Percentiles rank a stretch among this genome's conserved stretches.
phyloP scores from a whole-genome alignment of 1,284 basidiomycete species.

The Boletellus deceptivus region DNA sequence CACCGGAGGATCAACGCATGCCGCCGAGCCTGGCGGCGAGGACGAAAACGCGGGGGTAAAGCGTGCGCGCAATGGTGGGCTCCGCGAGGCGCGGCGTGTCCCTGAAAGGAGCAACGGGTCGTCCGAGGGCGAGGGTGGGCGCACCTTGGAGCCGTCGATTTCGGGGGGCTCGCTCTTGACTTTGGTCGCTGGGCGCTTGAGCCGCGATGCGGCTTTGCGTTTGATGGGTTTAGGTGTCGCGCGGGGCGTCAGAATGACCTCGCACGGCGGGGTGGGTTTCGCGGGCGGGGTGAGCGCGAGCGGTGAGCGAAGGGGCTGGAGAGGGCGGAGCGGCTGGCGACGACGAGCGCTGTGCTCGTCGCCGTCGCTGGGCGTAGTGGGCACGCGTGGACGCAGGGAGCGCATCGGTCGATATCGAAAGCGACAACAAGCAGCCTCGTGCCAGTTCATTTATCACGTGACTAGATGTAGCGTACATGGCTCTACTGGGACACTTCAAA shows the following conservation, averaged over 20 bases:
- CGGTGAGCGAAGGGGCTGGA: slow-evolving; percentile 17
- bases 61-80: slow-evolving; percentile 21
- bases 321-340: slow-evolving; percentile 24
- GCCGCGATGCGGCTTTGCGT: slow-evolving; percentile 32
- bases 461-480: background rate
- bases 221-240: slow-evolving; percentile 37
- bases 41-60: slow-evolving; percentile 29
- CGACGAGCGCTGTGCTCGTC: background rate
- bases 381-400: slow-evolving; percentile 1
- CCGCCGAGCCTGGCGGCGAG: slow-evolving; percentile 13
- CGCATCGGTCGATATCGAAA: slow-evolving; percentile 19
- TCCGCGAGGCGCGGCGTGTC: slow-evolving; percentile 3
- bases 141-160: slow-evolving; percentile 56
- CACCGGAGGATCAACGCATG: background rate
- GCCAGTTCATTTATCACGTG: slow-evolving; percentile 15
- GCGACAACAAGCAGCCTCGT: slow-evolving; percentile 1
- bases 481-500: slow-evolving; percentile 5
- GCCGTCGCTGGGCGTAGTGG: slow-evolving; percentile 7
- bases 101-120: slow-evolving; percentile 66
- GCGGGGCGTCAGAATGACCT: slow-evolving; percentile 43
- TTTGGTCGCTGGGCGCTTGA: slow-evolving; percentile 24
- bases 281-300: slow-evolving; percentile 5
- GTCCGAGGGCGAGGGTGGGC: slow-evolving; percentile 69
- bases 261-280: slow-evolving; percentile 65
- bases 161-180: slow-evolving; percentile 64